A percentile compares a stretch with the other conserved stretches of the same genome.
phyloP scores from a whole-genome alignment of 768 basidiomycete genomes.

The Mycena venus region DNA sequence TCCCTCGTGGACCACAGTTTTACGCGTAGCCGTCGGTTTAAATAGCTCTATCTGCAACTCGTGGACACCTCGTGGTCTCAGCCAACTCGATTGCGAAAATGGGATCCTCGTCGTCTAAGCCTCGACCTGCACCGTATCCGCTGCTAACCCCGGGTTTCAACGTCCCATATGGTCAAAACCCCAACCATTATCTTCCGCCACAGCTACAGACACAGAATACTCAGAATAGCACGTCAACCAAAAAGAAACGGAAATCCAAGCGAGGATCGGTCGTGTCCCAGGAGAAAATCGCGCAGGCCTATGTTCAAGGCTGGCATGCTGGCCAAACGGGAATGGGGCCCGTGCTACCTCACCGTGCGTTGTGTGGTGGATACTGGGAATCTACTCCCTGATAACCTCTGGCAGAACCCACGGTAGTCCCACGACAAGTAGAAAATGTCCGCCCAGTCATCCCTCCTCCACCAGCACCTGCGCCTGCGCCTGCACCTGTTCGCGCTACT shows the following conservation, averaged over 20 bases:
- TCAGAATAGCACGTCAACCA: background rate
- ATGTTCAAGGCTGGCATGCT: slow-evolving; percentile 28
- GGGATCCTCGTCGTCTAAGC: slow-evolving; percentile 31
- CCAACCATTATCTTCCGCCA: slow-evolving; percentile 25
- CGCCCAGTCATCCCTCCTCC: slow-evolving; percentile 16
- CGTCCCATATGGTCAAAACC: slow-evolving; percentile 27
- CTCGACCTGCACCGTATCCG: slow-evolving; percentile 21
- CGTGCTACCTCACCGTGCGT: slow-evolving; percentile 20
- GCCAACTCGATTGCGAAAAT: slow-evolving; percentile 17
- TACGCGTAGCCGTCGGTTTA: background rate
- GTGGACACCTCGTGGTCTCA: slow-evolving; percentile 27
- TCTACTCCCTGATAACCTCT: slow-evolving; percentile 3
- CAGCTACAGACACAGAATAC: slow-evolving; percentile 14
- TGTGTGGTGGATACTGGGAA: background rate
- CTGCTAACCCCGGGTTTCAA: slow-evolving; percentile 25
- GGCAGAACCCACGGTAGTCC: slow-evolving; percentile 26
- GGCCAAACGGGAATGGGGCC: slow-evolving; percentile 19
- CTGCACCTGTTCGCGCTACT: slow-evolving; percentile 28
- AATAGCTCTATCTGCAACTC: background rate
- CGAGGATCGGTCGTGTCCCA: slow-evolving; percentile 14
- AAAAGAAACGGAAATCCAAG: slow-evolving; percentile 25
- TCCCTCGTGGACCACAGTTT: background rate
- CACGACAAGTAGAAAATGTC: slow-evolving; percentile 9
- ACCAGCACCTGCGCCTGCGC: too few relatives aligned
- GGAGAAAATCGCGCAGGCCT: slow-evolving; percentile 23